Conservation (phyloP, 2,329 filamentous ascomycete genomes). For the Mollisia scopiformis region DNA sequence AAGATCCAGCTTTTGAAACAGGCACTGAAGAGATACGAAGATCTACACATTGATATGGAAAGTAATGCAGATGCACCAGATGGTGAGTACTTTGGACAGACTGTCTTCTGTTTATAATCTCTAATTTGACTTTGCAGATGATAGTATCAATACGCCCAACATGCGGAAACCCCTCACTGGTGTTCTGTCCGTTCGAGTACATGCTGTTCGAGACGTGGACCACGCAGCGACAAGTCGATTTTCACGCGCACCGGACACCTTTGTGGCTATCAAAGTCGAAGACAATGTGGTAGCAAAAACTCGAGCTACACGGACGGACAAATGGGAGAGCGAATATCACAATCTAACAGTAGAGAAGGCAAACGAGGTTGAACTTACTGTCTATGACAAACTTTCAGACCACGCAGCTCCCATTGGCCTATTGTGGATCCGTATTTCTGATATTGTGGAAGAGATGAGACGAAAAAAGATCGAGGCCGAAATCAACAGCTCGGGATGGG, state of each 20-base stretch:
- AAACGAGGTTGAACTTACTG: slow-evolving; percentile 96
- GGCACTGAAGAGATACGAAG: slow-evolving; percentile 94
- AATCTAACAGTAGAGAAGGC: slow-evolving; percentile 96
- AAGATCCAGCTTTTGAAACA: slow-evolving; percentile 97
- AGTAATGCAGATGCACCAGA: slow-evolving; percentile 73
- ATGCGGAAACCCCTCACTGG: slow-evolving; percentile 95
- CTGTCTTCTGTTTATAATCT: slow-evolving; percentile 12
- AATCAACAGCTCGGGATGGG: slow-evolving; percentile 93
- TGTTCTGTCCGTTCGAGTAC: slow-evolving; percentile 82
- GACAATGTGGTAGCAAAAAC: slow-evolving; percentile 90
- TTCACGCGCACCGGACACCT: slow-evolving; percentile 89
- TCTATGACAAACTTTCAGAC: slow-evolving; percentile 94
- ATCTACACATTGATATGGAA: slow-evolving; percentile 93
- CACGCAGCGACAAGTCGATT: slow-evolving; percentile 85
- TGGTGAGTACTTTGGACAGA: slow-evolving; percentile 56
- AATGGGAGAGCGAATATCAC: slow-evolving; percentile 90
- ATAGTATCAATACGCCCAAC: slow-evolving; percentile 94
- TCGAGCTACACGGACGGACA: slow-evolving; percentile 80
- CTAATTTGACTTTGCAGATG: slow-evolving; percentile 60
- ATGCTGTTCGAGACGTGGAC: slow-evolving; percentile 91
- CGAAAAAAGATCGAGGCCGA: slow-evolving; percentile 97
- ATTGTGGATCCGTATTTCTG: slow-evolving; percentile 94
- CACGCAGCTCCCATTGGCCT: slow-evolving; percentile 91
- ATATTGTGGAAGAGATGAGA: slow-evolving; percentile 96
- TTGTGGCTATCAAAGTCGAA: slow-evolving; percentile 95